phyloP scores from a whole-genome alignment of 2,329 filamentous ascomycete genomes.

The Ophiocordyceps polyrhachis-furcata region DNA sequence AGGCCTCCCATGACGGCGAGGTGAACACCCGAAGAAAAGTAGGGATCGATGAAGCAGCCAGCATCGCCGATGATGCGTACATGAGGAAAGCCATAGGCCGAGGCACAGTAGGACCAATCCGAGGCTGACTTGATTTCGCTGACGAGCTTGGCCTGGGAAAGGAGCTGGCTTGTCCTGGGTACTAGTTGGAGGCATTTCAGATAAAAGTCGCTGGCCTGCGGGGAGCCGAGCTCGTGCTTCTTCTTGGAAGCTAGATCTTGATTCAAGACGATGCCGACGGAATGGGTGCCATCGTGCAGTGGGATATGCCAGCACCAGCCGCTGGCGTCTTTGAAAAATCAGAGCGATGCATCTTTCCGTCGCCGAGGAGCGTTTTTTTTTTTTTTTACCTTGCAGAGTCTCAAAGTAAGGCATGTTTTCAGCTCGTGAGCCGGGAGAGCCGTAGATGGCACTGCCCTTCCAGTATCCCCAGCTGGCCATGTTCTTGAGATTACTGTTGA shows the following conservation, averaged over 20 bases:
- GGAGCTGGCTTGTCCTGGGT: slow-evolving; percentile 11
- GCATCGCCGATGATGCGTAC: slow-evolving; percentile 25
- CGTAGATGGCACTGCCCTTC: no score
- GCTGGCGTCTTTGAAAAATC: slow-evolving; percentile 16
- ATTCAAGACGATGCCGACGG: slow-evolving; percentile 22
- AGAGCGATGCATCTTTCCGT: slow-evolving; percentile 1
- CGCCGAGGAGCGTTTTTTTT: slow-evolving; percentile 3
- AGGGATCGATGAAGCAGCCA: slow-evolving; percentile 29
- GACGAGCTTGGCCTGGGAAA: slow-evolving; percentile 14
- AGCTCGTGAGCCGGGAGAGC: no score
- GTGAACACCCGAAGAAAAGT: slow-evolving; percentile 28
- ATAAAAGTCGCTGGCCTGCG: slow-evolving; percentile 27
- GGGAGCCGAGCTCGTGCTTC: slow-evolving; percentile 5
- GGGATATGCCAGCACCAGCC: slow-evolving; percentile 33
- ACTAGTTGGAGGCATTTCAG: slow-evolving; percentile 13
- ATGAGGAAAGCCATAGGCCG: slow-evolving; percentile 18
- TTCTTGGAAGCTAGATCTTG: slow-evolving; percentile 7
- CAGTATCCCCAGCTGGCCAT: slow-evolving; percentile 27
- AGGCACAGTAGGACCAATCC: slow-evolving; percentile 28
- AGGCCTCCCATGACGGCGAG: slow-evolving; percentile 23
- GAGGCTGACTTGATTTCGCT: slow-evolving; percentile 21
- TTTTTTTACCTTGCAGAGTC: slow-evolving; percentile 12
- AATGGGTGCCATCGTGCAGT: slow-evolving; percentile 24
- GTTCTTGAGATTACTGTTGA: slow-evolving; percentile 28
- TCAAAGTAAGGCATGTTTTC: no score